These are phyloP conservation scores for Syzygium malaccense DNA, from an alignment of 441 rosid genomes.

Conservation along the genomic window DNA sequence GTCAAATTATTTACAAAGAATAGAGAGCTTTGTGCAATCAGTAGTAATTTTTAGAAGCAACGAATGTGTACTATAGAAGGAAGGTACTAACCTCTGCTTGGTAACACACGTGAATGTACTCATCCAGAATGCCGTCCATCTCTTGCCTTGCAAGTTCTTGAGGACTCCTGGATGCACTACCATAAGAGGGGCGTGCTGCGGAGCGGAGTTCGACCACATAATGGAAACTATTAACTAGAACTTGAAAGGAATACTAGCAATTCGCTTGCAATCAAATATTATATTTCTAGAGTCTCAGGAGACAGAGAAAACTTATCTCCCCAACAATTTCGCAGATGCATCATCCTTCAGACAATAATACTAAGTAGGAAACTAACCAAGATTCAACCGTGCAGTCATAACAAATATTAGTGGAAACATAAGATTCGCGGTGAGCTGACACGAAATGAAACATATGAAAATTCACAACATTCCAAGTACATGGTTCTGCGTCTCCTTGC, in stretches of 20 bases:
- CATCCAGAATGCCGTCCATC: not conserved
- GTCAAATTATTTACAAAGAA: not conserved
- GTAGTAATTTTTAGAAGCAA: not conserved
- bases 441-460: not conserved
- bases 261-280: not conserved
- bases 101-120: not conserved
- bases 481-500: not conserved
- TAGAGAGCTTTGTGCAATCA: not conserved
- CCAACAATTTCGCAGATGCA: not conserved
- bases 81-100: constrained; percentile 3
- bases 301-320: not conserved
- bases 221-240: not conserved
- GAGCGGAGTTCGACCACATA: not conserved
- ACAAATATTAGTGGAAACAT: not conserved
- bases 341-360: not conserved
- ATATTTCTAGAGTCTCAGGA: not conserved
- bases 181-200: not conserved
- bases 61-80: not conserved
- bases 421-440: not conserved
- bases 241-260: not conserved
- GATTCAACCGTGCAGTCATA: not conserved
- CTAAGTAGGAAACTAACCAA: not conserved
- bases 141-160: not conserved
- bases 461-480: not conserved
- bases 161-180: not conserved